These are phyloP conservation scores for Cyclotella atomus DNA, from an alignment of 108 stramenopile species.

Conservation along the genomic window DNA sequence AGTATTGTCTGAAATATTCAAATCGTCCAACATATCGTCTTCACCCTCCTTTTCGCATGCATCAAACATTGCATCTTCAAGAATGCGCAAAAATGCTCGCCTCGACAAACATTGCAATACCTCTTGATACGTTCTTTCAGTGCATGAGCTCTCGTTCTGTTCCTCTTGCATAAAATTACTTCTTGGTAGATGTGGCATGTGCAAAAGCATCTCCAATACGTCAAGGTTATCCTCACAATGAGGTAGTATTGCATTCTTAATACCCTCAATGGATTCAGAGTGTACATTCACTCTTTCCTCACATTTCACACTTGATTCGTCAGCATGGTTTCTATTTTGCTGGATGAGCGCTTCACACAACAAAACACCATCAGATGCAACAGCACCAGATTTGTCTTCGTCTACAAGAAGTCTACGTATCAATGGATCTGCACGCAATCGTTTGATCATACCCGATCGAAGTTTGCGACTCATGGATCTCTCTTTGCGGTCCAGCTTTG, in stretches of 20 bases:
- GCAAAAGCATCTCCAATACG: constrained; percentile 62
- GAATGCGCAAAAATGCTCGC: constrained; percentile 70
- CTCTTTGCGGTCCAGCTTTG: constrained; percentile 14
- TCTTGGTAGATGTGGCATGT: constrained; percentile 61
- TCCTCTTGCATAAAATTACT: background rate
- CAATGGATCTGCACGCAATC: constrained; percentile 56
- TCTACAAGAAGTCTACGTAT: constrained; percentile 45
- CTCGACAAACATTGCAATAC: constrained; percentile 42
- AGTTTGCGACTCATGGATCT: constrained; percentile 28
- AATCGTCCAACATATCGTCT: constrained; percentile 72
- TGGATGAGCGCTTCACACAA: constrained; percentile 41
- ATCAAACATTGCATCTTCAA: constrained; percentile 88
- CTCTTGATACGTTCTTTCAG: background rate
- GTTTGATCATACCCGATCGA: constrained; percentile 52
- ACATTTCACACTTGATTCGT: constrained; percentile 20
- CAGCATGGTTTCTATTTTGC: constrained; percentile 1
- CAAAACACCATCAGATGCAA: background rate
- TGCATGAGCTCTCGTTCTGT: background rate
- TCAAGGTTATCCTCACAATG: constrained; percentile 55
- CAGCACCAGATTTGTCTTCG: background rate
- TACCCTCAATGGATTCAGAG: constrained; percentile 53
- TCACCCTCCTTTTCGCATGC: constrained; percentile 82
- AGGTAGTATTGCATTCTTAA: constrained; percentile 57
- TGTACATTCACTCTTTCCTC: constrained; percentile 77
- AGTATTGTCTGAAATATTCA: constrained; percentile 41